A percentile compares a stretch with the other conserved stretches of the same genome.
These are phyloP conservation scores for Candida dendrica DNA, from an alignment of 805 yeast genomes.

Conservation along the genomic window DNA sequence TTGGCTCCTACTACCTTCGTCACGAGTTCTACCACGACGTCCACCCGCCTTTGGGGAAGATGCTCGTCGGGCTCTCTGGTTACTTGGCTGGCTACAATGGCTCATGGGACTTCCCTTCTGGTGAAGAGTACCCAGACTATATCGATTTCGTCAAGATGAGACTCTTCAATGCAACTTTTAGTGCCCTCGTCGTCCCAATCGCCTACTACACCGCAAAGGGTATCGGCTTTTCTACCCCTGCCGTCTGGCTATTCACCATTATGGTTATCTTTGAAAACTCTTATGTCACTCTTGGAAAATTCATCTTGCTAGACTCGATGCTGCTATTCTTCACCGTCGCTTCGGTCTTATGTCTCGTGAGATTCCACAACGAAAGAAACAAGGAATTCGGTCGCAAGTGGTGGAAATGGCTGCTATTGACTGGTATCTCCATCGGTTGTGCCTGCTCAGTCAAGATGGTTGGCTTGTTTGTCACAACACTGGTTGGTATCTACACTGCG, in stretches of 20 bases:
- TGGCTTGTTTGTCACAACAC: slow-evolving; percentile 84
- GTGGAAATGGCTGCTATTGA: slow-evolving; percentile 82
- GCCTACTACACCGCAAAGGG: slow-evolving; percentile 83
- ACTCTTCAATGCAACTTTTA: slow-evolving; percentile 70
- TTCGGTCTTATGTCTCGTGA: slow-evolving; percentile 70
- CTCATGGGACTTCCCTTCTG: slow-evolving; percentile 83
- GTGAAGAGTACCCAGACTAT: slow-evolving; percentile 72
- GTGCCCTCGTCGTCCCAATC: slow-evolving; percentile 75
- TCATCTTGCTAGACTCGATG: slow-evolving; percentile 88
- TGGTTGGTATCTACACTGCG: slow-evolving; percentile 81
- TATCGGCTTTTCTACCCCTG: slow-evolving; percentile 68
- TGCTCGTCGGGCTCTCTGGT: slow-evolving; percentile 86
- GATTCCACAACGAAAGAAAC: slow-evolving; percentile 64
- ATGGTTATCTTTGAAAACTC: slow-evolving; percentile 85
- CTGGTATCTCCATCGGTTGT: slow-evolving; percentile 83
- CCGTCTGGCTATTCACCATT: slow-evolving; percentile 70
- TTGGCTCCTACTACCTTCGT: slow-evolving; percentile 79
- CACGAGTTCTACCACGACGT: slow-evolving; percentile 91
- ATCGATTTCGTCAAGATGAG: slow-evolving; percentile 83
- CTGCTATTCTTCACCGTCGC: slow-evolving; percentile 76
- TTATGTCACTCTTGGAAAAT: slow-evolving; percentile 82
- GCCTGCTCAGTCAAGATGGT: slow-evolving; percentile 95
- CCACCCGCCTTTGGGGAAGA: slow-evolving; percentile 97
- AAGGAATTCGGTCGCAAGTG: slow-evolving; percentile 63
- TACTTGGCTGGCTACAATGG: slow-evolving; percentile 88